Percentiles rank a stretch among this genome's conserved stretches.
These are phyloP conservation scores for Dothistroma septosporum DNA, from an alignment of 2,329 filamentous ascomycete genomes.

Conservation along the genomic window DNA sequence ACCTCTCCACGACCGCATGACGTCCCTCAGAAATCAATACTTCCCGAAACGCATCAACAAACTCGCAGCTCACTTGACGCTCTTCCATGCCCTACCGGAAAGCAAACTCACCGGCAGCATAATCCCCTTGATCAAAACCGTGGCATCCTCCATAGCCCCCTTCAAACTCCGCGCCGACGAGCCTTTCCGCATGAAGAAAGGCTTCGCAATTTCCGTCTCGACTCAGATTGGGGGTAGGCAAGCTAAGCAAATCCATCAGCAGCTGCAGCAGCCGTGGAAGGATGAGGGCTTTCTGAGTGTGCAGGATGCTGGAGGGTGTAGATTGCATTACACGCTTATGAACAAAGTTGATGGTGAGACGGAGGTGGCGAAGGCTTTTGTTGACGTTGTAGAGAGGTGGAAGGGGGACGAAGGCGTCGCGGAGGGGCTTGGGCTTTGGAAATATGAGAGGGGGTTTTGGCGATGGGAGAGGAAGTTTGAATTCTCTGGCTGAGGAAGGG, in stretches of 20 bases:
- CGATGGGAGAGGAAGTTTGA: slow-evolving; percentile 36
- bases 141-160: slow-evolving; percentile 31
- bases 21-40: slow-evolving; percentile 38
- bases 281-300: slow-evolving; percentile 39
- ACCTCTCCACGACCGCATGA: slow-evolving; percentile 38
- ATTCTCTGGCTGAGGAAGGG: slow-evolving; percentile 25
- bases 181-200: slow-evolving; percentile 41
- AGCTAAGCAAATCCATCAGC: slow-evolving; percentile 35
- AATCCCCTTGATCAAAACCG: slow-evolving; percentile 32
- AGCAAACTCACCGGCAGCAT: slow-evolving; percentile 37
- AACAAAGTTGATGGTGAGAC: slow-evolving; percentile 44
- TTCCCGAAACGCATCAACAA: slow-evolving; percentile 44
- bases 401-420: slow-evolving; percentile 35
- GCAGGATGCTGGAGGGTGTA: slow-evolving; percentile 41
- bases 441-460: slow-evolving; percentile 42
- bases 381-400: slow-evolving; percentile 35
- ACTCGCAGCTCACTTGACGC: slow-evolving; percentile 42
- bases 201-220: slow-evolving; percentile 39
- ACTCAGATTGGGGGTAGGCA: slow-evolving; percentile 28
- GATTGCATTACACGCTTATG: slow-evolving; percentile 46
- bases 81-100: slow-evolving; percentile 45
- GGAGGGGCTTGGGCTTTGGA: slow-evolving; percentile 41
- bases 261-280: slow-evolving; percentile 37
- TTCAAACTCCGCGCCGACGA: slow-evolving; percentile 39
- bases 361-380: slow-evolving; percentile 37